Evolutionary conservation across 306 rosid genomes (phyloP).

Genomic region (Myrica gale): DNA sequence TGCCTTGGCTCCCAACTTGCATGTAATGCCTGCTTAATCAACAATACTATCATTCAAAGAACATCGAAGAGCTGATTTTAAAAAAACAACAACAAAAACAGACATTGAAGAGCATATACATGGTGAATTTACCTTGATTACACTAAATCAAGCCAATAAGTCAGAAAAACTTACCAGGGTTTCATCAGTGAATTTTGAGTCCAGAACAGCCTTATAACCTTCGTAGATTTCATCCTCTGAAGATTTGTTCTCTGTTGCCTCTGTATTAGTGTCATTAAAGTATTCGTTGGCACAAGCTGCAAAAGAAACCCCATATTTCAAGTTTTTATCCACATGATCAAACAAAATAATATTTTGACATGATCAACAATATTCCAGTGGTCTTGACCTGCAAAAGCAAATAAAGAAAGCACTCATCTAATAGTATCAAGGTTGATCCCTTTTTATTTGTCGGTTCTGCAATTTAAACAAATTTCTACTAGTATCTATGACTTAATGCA

Average conservation of each 20-base stretch:
- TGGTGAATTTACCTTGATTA: not conserved
- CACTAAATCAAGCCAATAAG: conserved; percentile 18
- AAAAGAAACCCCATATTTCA: conserved; percentile 14
- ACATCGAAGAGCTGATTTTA: not conserved
- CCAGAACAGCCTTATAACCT: conserved; percentile 87
- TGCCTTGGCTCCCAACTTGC: conserved; percentile 99
- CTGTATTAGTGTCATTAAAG: conserved; percentile 52
- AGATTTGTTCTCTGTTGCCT: conserved; percentile 32
- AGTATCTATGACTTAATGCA: not conserved
- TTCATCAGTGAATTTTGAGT: conserved; percentile 86
- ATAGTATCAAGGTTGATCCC: not conserved
- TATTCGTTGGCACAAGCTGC: conserved; percentile 88
- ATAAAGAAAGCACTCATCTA: not conserved
- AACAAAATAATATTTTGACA: conserved; percentile 8
- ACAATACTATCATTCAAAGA: not conserved
- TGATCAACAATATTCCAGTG: not conserved
- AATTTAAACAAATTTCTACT: not conserved
- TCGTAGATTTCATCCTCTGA: conserved; percentile 61
- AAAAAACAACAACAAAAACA: too few species aligned
- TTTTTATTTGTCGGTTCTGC: not conserved
- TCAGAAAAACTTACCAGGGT: conserved; percentile 48
- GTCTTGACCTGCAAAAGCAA: not conserved
- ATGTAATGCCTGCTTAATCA: conserved; percentile 63
- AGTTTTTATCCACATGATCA: conserved; percentile 23
- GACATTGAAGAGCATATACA: too few species aligned